phyloP scores from a whole-genome alignment of 2,329 filamentous ascomycete genomes.

The Beauveria sp. region DNA sequence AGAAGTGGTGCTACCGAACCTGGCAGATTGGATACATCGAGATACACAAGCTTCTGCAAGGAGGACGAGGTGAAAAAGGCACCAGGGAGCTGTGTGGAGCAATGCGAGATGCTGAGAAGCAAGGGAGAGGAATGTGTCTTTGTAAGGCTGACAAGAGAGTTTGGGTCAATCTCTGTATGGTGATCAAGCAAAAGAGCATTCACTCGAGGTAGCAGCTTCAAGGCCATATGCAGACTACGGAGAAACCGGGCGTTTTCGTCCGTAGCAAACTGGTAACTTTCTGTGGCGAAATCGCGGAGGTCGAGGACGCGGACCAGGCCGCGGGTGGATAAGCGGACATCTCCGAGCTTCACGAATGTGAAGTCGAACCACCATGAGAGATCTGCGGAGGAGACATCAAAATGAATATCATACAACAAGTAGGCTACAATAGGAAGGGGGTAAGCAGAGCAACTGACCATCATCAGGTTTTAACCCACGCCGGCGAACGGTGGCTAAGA shows the following conservation, averaged over 20 bases:
- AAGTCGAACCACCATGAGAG: constrained; percentile 42
- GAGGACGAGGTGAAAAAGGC: constrained; percentile 31
- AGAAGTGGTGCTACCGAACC: constrained; percentile 34
- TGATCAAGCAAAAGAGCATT: constrained; percentile 41
- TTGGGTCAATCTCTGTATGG: constrained; percentile 36
- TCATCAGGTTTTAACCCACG: constrained; percentile 36
- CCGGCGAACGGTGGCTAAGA: constrained; percentile 31
- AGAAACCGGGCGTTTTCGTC: constrained; percentile 26
- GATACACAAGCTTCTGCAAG: constrained; percentile 38
- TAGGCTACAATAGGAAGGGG: background rate
- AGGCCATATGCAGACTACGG: constrained; percentile 31
- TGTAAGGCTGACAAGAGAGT: constrained; percentile 22
- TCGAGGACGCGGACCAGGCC: constrained; percentile 40
- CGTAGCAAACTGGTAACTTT: constrained; percentile 33
- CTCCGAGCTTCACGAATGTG: constrained; percentile 30
- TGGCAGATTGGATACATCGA: constrained; percentile 44
- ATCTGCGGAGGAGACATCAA: constrained; percentile 27
- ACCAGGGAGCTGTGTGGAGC: constrained; percentile 30
- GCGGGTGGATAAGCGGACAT: constrained; percentile 30
- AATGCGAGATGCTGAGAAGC: constrained; percentile 39
- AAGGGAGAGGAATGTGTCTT: constrained; percentile 20
- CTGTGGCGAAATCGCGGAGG: constrained; percentile 34
- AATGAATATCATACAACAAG: background rate
- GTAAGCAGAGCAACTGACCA: constrained; percentile 27
- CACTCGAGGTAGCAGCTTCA: constrained; percentile 34